Base-by-base conservation (phyloP, 345 rosid genomes). In the Luvunga scandens region DNA sequence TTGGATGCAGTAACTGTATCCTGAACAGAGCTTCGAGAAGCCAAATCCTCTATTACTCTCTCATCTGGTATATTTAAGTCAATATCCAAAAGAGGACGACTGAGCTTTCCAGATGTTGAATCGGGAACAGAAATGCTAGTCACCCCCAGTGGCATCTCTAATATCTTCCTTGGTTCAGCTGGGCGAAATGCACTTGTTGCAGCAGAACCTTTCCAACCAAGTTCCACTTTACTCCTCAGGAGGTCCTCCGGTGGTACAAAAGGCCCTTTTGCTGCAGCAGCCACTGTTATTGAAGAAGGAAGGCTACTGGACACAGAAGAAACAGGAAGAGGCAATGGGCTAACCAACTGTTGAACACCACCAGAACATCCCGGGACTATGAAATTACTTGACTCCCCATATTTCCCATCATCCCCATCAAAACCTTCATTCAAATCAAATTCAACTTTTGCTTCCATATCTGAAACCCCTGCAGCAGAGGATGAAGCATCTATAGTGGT, bases 111-210 rank as follows among this genome's bases (percentile, higher is more conserved):
- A 48, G 80, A 73, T 72, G 86, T 70, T 70, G 81, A 86, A 79
- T 86, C 92, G 72, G 81, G 65, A 2, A 75, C 36, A 81, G 82
- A 83, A n/a, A 63, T 28, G 59, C 63, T 75, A n/a, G 72, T 75
- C 6, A 84, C 75, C 71, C 85, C 71, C 22, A 84, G 57, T 27
- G 83, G 76, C 82, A 83, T 85, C 72, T 91, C 97, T 68, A 81
- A 48, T 27, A 53, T 27, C 80, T 88, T 93, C 81, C 98, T 84
- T 19, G 98, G 97, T 83, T 91, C 99, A 71, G 99, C 97, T 28
- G 99, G 99, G 14, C 99, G 87, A 84, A 95, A 95, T 18, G 99
- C 99, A 84, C 99, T 95, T 27, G 99, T 95, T 62, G 99, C 99
- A 2, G 98, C 99, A 31, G 98, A 92, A 68, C 99, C 99, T 86